Percentiles rank a stretch among this genome's conserved stretches.
These are phyloP conservation scores for Eucalyptus albens DNA, from an alignment of 345 rosid species.

Conservation along the genomic window DNA sequence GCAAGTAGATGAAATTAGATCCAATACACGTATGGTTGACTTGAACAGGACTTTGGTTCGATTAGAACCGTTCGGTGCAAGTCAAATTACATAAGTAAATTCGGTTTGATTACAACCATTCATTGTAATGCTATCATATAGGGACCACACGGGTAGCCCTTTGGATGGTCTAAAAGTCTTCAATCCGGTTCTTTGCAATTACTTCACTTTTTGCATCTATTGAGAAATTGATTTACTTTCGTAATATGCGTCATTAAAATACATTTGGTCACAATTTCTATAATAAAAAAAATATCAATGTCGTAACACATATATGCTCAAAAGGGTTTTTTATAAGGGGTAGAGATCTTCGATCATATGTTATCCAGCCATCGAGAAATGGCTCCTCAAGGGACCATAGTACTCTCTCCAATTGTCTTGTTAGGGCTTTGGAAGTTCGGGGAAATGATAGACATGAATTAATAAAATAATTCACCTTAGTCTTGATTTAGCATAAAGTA, in stretches of 20 bases:
- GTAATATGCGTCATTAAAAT: neutral
- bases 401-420: neutral
- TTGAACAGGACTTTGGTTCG: neutral
- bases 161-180: neutral
- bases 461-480: neutral
- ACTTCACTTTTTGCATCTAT: neutral
- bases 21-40: neutral
- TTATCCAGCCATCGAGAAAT: neutral
- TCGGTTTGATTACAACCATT: neutral
- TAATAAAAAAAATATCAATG: neutral
- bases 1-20: neutral
- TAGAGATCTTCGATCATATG: neutral
- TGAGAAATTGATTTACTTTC: neutral
- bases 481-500: neutral
- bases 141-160: neutral
- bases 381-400: neutral
- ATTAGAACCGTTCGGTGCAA: neutral
- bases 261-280: neutral
- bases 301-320: neutral
- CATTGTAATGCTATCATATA: neutral
- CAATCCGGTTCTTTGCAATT: neutral
- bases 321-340: neutral
- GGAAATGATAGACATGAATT: neutral
- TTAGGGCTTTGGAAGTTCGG: neutral
- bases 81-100: neutral